Conservation (phyloP, 306 rosid species). For the Astragalus membranaceus region DNA sequence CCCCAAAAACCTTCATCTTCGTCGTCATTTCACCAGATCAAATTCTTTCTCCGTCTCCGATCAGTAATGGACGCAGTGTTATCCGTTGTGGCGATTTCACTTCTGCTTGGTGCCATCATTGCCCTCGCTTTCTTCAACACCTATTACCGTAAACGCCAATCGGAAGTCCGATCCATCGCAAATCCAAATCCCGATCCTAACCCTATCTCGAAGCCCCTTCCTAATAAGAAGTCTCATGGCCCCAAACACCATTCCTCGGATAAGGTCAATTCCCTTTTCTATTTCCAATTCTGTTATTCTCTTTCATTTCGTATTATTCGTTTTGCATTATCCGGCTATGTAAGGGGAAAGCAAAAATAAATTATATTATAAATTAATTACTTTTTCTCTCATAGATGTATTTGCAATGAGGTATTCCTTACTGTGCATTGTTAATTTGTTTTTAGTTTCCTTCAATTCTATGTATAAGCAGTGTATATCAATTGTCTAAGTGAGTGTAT, state of each 20-base stretch:
- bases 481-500: background rate
- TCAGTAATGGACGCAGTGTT: conserved; percentile 58
- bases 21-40: background rate
- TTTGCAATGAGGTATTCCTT: background rate
- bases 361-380: background rate
- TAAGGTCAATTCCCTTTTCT: conserved; percentile 39
- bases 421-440: background rate
- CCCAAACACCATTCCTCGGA: conserved; percentile 64
- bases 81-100: conserved; percentile 41
- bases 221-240: conserved; percentile 47
- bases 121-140: conserved; percentile 52
- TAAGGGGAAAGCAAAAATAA: background rate
- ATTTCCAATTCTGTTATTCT: background rate
- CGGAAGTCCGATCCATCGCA: conserved; percentile 69
- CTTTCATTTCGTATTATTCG: background rate
- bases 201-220: conserved; percentile 31
- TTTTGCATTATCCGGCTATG: background rate
- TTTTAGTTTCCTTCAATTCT: background rate
- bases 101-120: conserved; percentile 65
- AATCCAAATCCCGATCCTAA: conserved; percentile 53
- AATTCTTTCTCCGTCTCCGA: background rate
- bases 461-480: background rate
- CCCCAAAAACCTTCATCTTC: background rate
- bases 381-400: background rate
- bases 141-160: conserved; percentile 64